Percentiles rank a stretch among this genome's conserved stretches.
phyloP scores from a whole-genome alignment of 2,329 filamentous ascomycete species.

The Paracoccidioides lutzii region DNA sequence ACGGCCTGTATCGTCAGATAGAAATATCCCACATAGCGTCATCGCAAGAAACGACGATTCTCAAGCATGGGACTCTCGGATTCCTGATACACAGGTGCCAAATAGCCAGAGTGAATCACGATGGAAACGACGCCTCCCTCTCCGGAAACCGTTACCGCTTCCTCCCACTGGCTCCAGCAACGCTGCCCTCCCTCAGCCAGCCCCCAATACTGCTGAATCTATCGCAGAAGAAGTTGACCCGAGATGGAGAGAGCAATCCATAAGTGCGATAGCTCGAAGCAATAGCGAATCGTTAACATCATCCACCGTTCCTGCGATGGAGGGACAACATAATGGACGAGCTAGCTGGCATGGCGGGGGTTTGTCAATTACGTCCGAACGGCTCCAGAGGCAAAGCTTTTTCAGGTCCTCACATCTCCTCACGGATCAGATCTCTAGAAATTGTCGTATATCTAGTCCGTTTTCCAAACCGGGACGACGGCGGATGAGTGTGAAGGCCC shows the following conservation, averaged over 20 bases:
- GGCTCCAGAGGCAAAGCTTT: not conserved
- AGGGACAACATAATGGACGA: not conserved
- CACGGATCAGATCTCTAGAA: not conserved
- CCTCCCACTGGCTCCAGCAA: not conserved
- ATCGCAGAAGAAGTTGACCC: not conserved
- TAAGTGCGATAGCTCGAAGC: not conserved
- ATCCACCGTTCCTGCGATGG: not conserved
- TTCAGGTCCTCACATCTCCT: not conserved
- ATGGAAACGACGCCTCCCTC: not conserved
- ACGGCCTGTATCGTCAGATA: not conserved
- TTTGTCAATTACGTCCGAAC: not conserved
- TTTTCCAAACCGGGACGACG: not conserved
- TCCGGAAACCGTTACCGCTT: conserved; percentile 3
- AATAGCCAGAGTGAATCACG: not conserved
- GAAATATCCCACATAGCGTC: not conserved
- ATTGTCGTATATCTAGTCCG: not conserved
- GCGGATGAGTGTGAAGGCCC: conserved; percentile 3
- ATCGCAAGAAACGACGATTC: not conserved
- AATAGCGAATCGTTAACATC: not conserved
- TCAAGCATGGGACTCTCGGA: not conserved
- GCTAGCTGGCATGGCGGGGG: conserved; percentile 2
- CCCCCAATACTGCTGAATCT: not conserved
- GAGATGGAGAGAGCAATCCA: not conserved
- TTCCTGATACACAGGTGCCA: not conserved
- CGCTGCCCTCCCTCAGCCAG: not conserved